phyloP scores from a whole-genome alignment of 192 early-diverging fungal genomes.

The Coemansia sp. region DNA sequence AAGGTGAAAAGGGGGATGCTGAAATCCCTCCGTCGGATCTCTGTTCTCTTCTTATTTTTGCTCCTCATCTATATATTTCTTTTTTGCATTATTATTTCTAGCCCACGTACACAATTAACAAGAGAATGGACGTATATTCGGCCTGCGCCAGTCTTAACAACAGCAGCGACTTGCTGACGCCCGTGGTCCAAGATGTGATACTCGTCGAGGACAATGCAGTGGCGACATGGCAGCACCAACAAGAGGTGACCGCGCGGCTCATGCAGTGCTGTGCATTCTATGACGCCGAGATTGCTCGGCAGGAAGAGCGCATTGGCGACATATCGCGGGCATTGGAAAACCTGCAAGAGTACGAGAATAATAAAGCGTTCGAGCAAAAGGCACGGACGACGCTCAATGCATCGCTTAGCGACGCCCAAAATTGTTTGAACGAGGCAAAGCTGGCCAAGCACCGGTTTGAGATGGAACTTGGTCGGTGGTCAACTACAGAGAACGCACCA shows the following conservation, averaged over 20 bases:
- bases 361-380: conserved; percentile 2
- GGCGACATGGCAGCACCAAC: conserved; percentile 13
- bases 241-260: conserved; percentile 32
- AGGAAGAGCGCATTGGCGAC: conserved; percentile 39
- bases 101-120: not conserved
- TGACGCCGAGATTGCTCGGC: conserved; percentile 24
- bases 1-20: not conserved
- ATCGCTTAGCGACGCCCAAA: conserved; percentile 35
- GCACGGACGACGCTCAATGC: conserved; percentile 17
- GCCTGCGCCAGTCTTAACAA: conserved; percentile 3
- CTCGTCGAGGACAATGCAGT: conserved; percentile 1
- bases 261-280: conserved; percentile 41
- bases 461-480: conserved; percentile 37
- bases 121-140: conserved; percentile 6
- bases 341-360: conserved; percentile 6
- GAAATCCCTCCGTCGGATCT: conserved; percentile 2
- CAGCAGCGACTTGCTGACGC: conserved; percentile 9
- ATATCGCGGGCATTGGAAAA: conserved; percentile 25
- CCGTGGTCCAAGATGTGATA: conserved; percentile 2
- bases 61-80: not conserved
- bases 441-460: conserved; percentile 38
- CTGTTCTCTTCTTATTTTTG: not conserved
- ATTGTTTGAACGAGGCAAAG: conserved; percentile 28
- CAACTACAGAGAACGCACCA: not conserved
- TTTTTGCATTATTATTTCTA: not conserved